Base-by-base conservation (phyloP, 1,284 basidiomycete species). In the Apiotrichum laibachii region DNA sequence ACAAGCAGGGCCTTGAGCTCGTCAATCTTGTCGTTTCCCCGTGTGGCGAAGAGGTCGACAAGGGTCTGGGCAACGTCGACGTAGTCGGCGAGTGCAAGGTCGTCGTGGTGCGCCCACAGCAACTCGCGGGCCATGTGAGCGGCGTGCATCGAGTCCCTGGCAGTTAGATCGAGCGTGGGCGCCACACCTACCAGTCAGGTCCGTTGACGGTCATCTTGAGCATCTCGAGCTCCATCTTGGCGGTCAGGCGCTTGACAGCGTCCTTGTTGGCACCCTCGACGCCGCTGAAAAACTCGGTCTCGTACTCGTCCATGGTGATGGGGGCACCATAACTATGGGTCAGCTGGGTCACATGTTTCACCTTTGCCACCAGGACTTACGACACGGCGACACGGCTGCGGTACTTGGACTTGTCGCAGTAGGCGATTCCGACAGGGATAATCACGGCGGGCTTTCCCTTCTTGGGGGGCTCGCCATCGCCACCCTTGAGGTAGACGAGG, bases 391-490 rank as follows among this genome's bases (percentile, higher is more conserved):
- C 82, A 5, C 79, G 80, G 70, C 89, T 92, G 56, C 94, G 83
- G 75, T 97, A 98, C 79, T 93, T 92, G 50, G 88, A 86, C 79
- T 98, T 98, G 79, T 97, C 88, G 53, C 90, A 92, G 76, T 96
- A 98, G 7, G 91, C 91, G 65, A 98, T 92, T 1, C 90, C 87
- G 11, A 88, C 86, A 10, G 94, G 92, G 37, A 95, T 80, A 61
- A 98, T 85, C 5, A 80, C 71, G 26, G 88, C 80, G 35, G 80
- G 80, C 59, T 77, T 73, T 2, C 76, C 76, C 56, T 80, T 77
- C 31, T 72, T 68, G 58, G 77, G 73, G 65, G 69, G 62, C 73
- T 80, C 53, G 81, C 81, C 64, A 65, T 76, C 58, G 79, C 83
- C 63, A 72, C 81, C 71, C 70, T 80, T 59, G 46, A 85, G 81